A percentile compares a stretch with the other conserved stretches of the same genome.
phyloP scores from a whole-genome alignment of 768 basidiomycete genomes.

The Galerina sulciceps region DNA sequence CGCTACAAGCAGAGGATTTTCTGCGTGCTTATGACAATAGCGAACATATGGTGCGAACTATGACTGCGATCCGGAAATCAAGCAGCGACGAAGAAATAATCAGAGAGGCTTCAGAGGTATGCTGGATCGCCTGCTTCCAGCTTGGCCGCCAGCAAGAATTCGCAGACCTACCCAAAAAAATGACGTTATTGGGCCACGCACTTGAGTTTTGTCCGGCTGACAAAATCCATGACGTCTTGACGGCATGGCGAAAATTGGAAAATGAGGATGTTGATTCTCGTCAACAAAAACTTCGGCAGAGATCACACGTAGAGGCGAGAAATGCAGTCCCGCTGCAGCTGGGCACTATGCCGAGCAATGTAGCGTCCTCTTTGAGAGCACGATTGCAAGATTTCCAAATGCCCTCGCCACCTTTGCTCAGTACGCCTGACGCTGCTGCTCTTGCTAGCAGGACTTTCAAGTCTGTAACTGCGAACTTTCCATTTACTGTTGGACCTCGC shows the following conservation, averaged over 20 bases:
- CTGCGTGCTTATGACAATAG: slow-evolving; percentile 70
- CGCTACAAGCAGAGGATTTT: slow-evolving; percentile 84
- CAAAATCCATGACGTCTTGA: slow-evolving; percentile 75
- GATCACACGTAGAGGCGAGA: slow-evolving; percentile 9
- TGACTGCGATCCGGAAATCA: slow-evolving; percentile 51
- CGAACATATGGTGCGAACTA: slow-evolving; percentile 70
- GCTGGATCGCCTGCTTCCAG: slow-evolving; percentile 90
- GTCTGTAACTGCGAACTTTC: slow-evolving; percentile 75
- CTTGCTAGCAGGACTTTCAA: slow-evolving; percentile 81
- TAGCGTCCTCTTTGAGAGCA: slow-evolving; percentile 58
- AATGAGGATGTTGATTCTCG: slow-evolving; percentile 60
- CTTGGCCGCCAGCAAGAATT: slow-evolving; percentile 85
- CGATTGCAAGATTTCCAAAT: slow-evolving; percentile 71
- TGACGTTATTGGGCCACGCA: slow-evolving; percentile 77
- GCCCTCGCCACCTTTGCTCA: slow-evolving; percentile 68
- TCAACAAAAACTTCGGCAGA: slow-evolving; percentile 36
- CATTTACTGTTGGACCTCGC: slow-evolving; percentile 58
- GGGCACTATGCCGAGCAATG: slow-evolving; percentile 32
- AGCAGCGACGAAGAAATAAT: slow-evolving; percentile 43
- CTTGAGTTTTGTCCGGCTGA: slow-evolving; percentile 87
- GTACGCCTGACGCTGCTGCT: slow-evolving; percentile 79
- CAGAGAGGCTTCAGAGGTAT: slow-evolving; percentile 74
- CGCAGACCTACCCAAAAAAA: slow-evolving; percentile 64
- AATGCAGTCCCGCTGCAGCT: slow-evolving; percentile 3
- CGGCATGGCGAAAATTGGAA: slow-evolving; percentile 78